A percentile compares a stretch with the other conserved stretches of the same genome.
These are phyloP conservation scores for Candida anglica DNA, from an alignment of 805 yeast species.

Conservation along the genomic window DNA sequence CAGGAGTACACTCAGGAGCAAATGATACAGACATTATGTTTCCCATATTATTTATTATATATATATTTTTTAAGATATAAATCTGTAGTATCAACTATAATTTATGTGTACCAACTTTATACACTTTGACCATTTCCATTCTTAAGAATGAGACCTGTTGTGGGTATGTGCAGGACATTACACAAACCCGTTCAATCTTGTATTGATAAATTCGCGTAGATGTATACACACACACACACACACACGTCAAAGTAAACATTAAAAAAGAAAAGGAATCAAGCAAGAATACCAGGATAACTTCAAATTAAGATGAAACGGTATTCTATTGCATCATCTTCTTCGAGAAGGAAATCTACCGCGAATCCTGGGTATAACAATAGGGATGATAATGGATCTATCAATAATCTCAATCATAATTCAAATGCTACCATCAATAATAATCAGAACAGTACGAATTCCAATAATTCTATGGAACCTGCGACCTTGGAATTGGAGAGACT, in stretches of 20 bases:
- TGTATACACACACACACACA: no score
- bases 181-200: no score
- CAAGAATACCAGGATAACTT: not conserved
- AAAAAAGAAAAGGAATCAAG: constrained; percentile 3
- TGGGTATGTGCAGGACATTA: no score
- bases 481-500: constrained; percentile 51
- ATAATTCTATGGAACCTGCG: constrained; percentile 14
- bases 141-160: no score
- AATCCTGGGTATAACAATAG: constrained; percentile 6
- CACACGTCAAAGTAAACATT: constrained; percentile 1
- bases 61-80: no score
- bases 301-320: constrained; percentile 28
- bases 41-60: constrained; percentile 33
- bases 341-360: constrained; percentile 26
- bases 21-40: constrained; percentile 62
- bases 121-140: no score
- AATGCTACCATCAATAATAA: not conserved
- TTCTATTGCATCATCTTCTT: constrained; percentile 30
- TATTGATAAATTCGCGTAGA: no score
- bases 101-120: no score
- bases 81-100: no score
- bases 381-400: no score
- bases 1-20: constrained; percentile 94
- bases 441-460: no score
- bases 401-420: no score